Base-by-base conservation (phyloP, 148 eudicot species). In the Salicornia ramosissima region DNA sequence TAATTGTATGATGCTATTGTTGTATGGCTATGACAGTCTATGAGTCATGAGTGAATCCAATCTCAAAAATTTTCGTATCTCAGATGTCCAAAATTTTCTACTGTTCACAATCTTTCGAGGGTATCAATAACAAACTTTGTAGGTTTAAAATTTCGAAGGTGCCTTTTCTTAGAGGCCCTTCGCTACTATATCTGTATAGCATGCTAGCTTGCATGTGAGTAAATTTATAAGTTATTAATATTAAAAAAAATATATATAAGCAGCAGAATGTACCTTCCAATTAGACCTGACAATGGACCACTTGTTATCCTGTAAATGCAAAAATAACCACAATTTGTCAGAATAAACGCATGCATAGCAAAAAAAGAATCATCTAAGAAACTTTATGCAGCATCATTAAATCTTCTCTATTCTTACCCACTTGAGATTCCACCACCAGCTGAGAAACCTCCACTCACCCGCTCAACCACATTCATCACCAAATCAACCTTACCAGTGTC, bases 361-460 rank as follows among this genome's bases (percentile, higher is more conserved):
- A 70, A 33, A 7, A 30, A 19, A 30, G 10, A 49, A 43, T 19
- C 22, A 73, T 36, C 26, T 40, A 45, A 31, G 10, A 21, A 16
- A 57, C 28, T 28, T 10, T 31, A 29, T 39, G 40, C 25, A 46
- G 10, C 50, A 62, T 31, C 13, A 25, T 24, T 18, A 69, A n/a
- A 53, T 24, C 43, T 31, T 68, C 28, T 22, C 47, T n/a, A n/a
- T 25, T 28, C 97, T 76, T 86, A 91, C 99, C 99, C 97, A 77
- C 97, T 94, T 67, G 99, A 94, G 74, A 94, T 84, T 65, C 99
- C 99, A 72, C 99, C 99, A 78, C 99, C 99, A 60, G 97, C 99
- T 69, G 99, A 94, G 69, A 94, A 86, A 71, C 97, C 99, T 74
- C 97, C 97, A 72, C 96, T 94, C 68, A 83, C 88, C 72, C 99